Evolutionary conservation across 2,329 filamentous ascomycete genomes (phyloP).

Genomic region (Penicillium aurantiogriseum): DNA sequence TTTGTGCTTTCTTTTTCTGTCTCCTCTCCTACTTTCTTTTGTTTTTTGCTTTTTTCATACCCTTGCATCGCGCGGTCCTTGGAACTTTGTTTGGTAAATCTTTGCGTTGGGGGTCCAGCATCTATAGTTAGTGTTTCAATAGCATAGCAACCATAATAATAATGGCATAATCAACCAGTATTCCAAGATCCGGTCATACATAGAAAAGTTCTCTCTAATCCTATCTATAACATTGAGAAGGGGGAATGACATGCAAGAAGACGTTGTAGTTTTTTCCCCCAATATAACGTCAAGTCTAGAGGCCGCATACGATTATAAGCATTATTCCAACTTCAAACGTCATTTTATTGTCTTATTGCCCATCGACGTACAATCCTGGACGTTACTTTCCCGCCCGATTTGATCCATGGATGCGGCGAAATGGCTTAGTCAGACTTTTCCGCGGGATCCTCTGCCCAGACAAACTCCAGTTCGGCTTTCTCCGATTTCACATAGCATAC

Average conservation of each 20-base stretch:
- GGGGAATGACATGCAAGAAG: not conserved
- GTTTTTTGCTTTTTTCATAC: constrained; percentile 15
- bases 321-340: not conserved
- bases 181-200: not conserved
- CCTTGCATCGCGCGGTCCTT: constrained; percentile 24
- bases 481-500: constrained; percentile 7
- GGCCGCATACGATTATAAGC: too few relatives aligned
- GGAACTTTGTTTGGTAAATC: constrained; percentile 7
- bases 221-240: not conserved
- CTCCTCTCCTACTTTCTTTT: not conserved
- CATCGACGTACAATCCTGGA: not conserved
- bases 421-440: constrained; percentile 8
- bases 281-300: too few relatives aligned
- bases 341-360: not conserved
- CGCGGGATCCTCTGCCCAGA: constrained; percentile 4
- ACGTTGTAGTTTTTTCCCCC: not conserved
- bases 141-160: constrained; percentile 23
- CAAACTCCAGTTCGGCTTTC: constrained; percentile 6
- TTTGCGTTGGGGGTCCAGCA: not conserved
- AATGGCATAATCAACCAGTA: constrained; percentile 12
- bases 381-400: constrained; percentile 5
- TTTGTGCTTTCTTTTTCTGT: not conserved
- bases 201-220: not conserved
- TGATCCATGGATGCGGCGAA: not conserved
- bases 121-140: constrained; percentile 19